Evolutionary conservation across 306 rosid genomes (phyloP).

Genomic region (Canavalia gladiata): DNA sequence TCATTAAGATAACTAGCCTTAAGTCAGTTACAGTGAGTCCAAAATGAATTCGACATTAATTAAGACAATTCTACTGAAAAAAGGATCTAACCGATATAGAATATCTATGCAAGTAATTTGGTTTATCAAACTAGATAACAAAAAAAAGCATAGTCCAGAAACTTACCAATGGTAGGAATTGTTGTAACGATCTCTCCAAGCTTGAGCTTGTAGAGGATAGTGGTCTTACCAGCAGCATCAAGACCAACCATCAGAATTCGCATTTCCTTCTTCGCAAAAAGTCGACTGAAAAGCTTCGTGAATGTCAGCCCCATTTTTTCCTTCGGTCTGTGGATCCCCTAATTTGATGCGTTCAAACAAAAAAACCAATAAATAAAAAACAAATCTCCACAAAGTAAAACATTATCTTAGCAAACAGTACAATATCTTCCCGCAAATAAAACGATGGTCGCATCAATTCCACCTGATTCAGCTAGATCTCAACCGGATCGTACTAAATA

Average conservation of each 20-base stretch:
- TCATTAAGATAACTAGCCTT: background rate
- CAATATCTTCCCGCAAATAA: background rate
- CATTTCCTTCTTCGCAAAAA: conserved; percentile 99
- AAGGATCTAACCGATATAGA: background rate
- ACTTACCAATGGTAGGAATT: conserved; percentile 96
- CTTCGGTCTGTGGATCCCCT: conserved; percentile 61
- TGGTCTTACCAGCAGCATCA: conserved; percentile 99
- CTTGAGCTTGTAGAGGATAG: conserved; percentile 99
- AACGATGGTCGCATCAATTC: background rate
- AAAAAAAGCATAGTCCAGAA: conserved; percentile 29
- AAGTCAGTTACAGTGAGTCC: background rate
- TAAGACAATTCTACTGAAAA: background rate
- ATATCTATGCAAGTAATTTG: background rate
- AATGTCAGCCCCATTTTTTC: conserved; percentile 94
- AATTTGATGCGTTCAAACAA: conserved; percentile 21
- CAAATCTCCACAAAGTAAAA: background rate
- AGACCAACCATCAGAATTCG: conserved; percentile 99
- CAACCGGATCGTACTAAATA: conserved; percentile 30
- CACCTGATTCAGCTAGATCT: conserved; percentile 58
- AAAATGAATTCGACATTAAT: conserved; percentile 12
- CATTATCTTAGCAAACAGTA: background rate
- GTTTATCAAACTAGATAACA: background rate
- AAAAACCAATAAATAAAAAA: background rate
- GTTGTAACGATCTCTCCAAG: conserved; percentile 99
- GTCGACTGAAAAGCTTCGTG: conserved; percentile 98